phyloP scores from a whole-genome alignment of 345 rosid genomes.

The Brassica nigra region DNA sequence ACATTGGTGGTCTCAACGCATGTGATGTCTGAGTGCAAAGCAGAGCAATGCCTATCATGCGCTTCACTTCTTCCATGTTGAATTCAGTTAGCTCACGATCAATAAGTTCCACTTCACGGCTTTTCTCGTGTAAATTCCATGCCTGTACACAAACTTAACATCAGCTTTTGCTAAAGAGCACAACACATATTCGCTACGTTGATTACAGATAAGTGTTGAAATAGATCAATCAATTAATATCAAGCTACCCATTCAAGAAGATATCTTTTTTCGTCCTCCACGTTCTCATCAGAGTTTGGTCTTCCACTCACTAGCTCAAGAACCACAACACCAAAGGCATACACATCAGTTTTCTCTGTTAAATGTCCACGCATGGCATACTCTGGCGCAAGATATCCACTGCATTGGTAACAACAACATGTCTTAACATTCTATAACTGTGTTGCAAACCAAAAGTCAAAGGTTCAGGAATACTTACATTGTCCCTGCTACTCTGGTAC shows the following conservation, averaged over 20 bases:
- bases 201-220: neutral
- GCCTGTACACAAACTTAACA: neutral
- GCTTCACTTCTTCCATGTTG: slow-evolving; percentile 51
- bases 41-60: slow-evolving; percentile 56
- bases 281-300: slow-evolving; percentile 53
- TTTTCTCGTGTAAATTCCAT: slow-evolving; percentile 34
- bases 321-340: slow-evolving; percentile 66
- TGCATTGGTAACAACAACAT: slow-evolving; percentile 14
- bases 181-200: neutral
- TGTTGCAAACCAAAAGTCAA: neutral
- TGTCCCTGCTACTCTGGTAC: slow-evolving; percentile 50
- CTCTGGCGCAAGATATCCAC: slow-evolving; percentile 79
- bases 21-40: slow-evolving; percentile 63
- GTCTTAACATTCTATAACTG: neutral
- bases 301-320: slow-evolving; percentile 69
- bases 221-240: too few species aligned
- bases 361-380: slow-evolving; percentile 75
- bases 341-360: slow-evolving; percentile 73
- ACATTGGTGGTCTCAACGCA: slow-evolving; percentile 57
- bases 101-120: slow-evolving; percentile 44
- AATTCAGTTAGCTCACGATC: slow-evolving; percentile 46
- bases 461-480: slow-evolving; percentile 20
- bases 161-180: neutral
- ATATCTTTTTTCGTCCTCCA: slow-evolving; percentile 49
- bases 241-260: slow-evolving; percentile 71